A percentile compares a stretch with the other conserved stretches of the same genome.
These are phyloP conservation scores for Sporothrix brunneoviolacea DNA, from an alignment of 2,329 filamentous ascomycete species.

Conservation along the genomic window DNA sequence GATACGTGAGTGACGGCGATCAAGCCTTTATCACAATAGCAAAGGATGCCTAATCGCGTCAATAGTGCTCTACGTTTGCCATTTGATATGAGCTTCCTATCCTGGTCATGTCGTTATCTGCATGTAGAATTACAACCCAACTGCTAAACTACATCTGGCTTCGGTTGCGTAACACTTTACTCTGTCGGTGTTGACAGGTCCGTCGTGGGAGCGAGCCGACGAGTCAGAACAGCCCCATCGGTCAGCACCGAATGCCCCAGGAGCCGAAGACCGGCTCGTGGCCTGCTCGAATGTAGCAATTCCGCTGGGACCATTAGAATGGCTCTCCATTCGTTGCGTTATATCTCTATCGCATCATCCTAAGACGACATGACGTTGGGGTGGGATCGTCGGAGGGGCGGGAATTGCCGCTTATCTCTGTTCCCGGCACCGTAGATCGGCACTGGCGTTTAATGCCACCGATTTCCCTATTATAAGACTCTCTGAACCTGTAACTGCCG, in stretches of 20 bases:
- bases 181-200: neutral
- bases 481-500: neutral
- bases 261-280: neutral
- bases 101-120: slow-evolving; percentile 2
- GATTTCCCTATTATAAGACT: neutral
- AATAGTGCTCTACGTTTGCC: neutral
- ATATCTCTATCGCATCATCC: neutral
- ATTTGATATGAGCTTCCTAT: neutral
- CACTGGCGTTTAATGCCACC: neutral
- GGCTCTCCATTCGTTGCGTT: neutral
- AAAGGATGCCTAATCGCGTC: neutral
- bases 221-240: neutral
- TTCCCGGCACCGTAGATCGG: neutral
- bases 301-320: neutral
- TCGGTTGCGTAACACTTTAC: neutral
- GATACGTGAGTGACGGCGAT: neutral
- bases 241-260: neutral
- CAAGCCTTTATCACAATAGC: neutral
- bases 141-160: no score
- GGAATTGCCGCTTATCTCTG: neutral
- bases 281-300: neutral
- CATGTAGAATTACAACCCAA: no score
- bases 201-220: neutral
- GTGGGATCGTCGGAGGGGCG: neutral
- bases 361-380: neutral